Conservation (phyloP, 305 asterid genomes). For the Fraxinus angustifolia region DNA sequence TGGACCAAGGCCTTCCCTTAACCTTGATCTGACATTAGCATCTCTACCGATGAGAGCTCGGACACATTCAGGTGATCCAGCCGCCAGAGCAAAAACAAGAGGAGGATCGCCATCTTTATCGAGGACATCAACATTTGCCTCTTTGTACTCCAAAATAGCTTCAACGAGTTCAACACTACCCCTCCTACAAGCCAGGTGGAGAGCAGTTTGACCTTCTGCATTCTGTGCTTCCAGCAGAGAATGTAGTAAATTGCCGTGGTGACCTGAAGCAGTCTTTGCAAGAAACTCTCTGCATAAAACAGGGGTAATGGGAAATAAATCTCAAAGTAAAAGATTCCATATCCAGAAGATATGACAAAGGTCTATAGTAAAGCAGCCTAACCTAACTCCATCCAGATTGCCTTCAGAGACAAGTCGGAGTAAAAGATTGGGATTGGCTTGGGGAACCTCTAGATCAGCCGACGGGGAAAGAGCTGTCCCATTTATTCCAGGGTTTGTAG, state of each 20-base stretch:
- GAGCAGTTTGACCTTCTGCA: conserved; percentile 96
- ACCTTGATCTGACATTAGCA: conserved; percentile 83
- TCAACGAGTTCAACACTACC: conserved; percentile 89
- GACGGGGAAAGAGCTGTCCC: conserved; percentile 50
- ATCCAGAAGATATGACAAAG: conserved; percentile 12
- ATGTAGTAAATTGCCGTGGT: conserved; percentile 35
- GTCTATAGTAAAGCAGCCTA: conserved; percentile 31
- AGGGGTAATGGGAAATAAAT: conserved; percentile 23
- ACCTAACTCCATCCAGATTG: conserved; percentile 70
- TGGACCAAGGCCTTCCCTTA: conserved; percentile 96
- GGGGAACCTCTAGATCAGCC: conserved; percentile 44
- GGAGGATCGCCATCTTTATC: conserved; percentile 99
- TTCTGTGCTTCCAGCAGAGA: conserved; percentile 82
- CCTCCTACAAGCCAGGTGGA: conserved; percentile 93
- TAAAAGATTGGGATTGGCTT: conserved; percentile 57
- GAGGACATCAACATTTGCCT: conserved; percentile 78
- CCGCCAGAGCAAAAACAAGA: conserved; percentile 93
- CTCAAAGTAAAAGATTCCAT: conserved; percentile 16
- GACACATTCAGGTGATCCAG: conserved; percentile 97
- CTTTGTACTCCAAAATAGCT: conserved; percentile 68
- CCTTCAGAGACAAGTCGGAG: conserved; percentile 86
- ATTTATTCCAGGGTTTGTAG: conserved; percentile 47
- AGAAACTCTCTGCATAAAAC: conserved; percentile 64
- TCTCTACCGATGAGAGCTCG: conserved; percentile 71
- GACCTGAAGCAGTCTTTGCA: conserved; percentile 47